phyloP scores from a whole-genome alignment of 2,329 filamentous ascomycete species.

The Cladosporium halotolerans region DNA sequence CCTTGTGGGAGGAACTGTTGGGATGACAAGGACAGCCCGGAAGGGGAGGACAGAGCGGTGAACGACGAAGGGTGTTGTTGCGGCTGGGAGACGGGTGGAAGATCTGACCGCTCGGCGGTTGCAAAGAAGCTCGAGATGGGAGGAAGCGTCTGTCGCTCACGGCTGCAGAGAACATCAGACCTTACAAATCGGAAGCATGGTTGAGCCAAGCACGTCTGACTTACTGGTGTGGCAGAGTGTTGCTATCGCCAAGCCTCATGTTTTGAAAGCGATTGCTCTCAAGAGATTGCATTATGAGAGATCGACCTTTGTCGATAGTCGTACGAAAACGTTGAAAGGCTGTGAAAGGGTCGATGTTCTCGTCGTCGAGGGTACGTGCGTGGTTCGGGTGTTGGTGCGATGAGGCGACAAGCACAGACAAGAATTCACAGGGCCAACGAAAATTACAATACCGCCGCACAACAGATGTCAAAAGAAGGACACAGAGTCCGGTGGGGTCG shows the following conservation, averaged over 20 bases:
- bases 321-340: not conserved
- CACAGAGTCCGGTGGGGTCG: conserved; percentile 6
- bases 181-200: too few relatives aligned
- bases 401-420: conserved; percentile 6
- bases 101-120: too few relatives aligned
- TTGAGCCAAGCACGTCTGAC: not conserved
- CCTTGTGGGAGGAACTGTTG: not conserved
- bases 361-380: not conserved
- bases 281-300: not conserved
- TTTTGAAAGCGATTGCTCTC: not conserved
- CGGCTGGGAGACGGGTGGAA: too few relatives aligned
- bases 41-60: too few relatives aligned
- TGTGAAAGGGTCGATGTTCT: not conserved
- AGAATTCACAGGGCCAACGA: conserved; percentile 2
- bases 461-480: conserved; percentile 5
- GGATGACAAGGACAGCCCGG: too few relatives aligned
- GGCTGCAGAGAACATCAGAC: too few relatives aligned
- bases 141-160: too few relatives aligned
- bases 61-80: too few relatives aligned
- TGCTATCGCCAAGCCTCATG: not conserved
- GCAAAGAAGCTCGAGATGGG: too few relatives aligned
- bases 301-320: not conserved
- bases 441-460: conserved; percentile 6
- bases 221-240: not conserved
- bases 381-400: not conserved